phyloP scores from a whole-genome alignment of 768 basidiomycete genomes.

The Tulasnella sp. region DNA sequence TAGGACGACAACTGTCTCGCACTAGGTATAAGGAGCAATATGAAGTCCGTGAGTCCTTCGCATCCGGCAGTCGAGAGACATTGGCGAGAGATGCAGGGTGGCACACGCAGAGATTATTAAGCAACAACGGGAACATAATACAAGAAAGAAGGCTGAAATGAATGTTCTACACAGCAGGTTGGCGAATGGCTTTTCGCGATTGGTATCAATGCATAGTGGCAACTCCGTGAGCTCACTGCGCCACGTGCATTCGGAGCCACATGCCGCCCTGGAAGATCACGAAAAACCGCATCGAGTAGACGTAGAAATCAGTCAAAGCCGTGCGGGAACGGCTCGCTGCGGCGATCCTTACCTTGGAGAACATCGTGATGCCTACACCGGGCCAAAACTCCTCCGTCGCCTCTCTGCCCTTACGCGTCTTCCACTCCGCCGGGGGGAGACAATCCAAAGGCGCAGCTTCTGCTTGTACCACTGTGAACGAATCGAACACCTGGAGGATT shows the following conservation, averaged over 20 bases:
- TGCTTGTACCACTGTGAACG: constrained; percentile 9
- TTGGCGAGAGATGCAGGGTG: too few relatives aligned
- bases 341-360: constrained; percentile 6
- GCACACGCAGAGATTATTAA: too few relatives aligned
- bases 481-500: constrained; percentile 12
- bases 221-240: too few relatives aligned
- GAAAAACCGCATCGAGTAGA: neutral
- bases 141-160: too few relatives aligned
- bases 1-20: too few relatives aligned
- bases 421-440: constrained; percentile 14
- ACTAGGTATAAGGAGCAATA: too few relatives aligned
- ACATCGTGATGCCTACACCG: constrained; percentile 4
- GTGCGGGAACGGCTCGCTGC: neutral
- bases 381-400: constrained; percentile 14
- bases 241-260: constrained; percentile 6
- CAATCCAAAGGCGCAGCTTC: constrained; percentile 2
- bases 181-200: too few relatives aligned
- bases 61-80: too few relatives aligned
- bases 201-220: too few relatives aligned
- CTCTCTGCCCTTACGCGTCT: constrained; percentile 3
- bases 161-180: too few relatives aligned
- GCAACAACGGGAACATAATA: too few relatives aligned
- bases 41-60: too few relatives aligned
- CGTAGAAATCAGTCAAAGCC: neutral
- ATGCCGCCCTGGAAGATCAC: neutral